Conservation (phyloP, 1,284 basidiomycete species). For the Taiwanofungus camphoratus region DNA sequence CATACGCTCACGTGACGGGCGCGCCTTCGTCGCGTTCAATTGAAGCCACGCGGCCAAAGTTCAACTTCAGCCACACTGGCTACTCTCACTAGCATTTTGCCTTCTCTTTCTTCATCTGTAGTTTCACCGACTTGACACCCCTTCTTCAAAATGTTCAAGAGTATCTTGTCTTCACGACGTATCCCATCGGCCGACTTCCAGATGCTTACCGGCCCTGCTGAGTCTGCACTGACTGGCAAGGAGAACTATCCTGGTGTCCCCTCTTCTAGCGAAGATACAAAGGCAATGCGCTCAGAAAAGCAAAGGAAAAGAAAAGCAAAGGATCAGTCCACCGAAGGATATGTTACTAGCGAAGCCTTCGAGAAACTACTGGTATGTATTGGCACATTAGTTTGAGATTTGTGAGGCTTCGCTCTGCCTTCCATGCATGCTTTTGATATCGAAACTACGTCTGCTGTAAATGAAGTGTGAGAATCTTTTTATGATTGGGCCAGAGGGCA, state of each 20-base stretch:
- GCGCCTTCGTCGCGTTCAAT: conserved; percentile 6
- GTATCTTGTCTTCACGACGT: conserved; percentile 62
- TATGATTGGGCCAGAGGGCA: too few species aligned
- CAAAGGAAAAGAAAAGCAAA: conserved; percentile 31
- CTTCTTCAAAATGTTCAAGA: conserved; percentile 56
- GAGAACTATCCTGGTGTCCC: conserved; percentile 49
- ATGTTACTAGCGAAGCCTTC: conserved; percentile 55
- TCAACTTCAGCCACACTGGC: conserved; percentile 8
- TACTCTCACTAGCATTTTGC: conserved; percentile 1
- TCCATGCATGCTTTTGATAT: too few species aligned
- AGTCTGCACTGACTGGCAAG: conserved; percentile 41
- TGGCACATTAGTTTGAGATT: not conserved
- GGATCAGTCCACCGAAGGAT: conserved; percentile 30
- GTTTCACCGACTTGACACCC: not conserved
- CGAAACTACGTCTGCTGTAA: too few species aligned
- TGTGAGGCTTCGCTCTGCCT: not conserved
- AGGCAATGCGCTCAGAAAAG: conserved; percentile 22
- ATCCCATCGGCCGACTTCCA: conserved; percentile 62
- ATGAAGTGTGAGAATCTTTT: too few species aligned
- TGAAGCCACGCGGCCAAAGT: conserved; percentile 7
- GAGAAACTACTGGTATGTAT: conserved; percentile 61
- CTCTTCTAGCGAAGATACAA: conserved; percentile 15
- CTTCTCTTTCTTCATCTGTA: too few species aligned
- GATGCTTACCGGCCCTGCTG: conserved; percentile 52
- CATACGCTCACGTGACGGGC: conserved; percentile 7